Evolutionary conservation across 495 filamentous ascomycete species (phyloP).

Genomic region (Xylaria grammica): DNA sequence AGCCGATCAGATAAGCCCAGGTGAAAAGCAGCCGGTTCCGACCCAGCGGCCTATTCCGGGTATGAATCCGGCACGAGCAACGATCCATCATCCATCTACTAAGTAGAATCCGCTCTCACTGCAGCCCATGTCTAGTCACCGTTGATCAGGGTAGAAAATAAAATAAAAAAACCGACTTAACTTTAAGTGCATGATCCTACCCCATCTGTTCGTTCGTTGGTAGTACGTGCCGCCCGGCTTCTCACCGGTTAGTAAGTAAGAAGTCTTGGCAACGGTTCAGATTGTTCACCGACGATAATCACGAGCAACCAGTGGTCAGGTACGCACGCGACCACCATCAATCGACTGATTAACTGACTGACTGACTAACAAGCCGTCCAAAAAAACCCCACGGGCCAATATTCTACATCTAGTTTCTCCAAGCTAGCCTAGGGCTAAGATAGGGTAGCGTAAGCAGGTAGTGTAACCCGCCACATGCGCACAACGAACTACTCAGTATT

Average conservation of each 20-base stretch:
- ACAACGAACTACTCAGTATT: slow-evolving; percentile 10
- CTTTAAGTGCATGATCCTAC: too few relatives aligned
- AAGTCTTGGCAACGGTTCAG: slow-evolving; percentile 12
- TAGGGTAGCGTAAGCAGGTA: not conserved
- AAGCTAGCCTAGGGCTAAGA: not conserved
- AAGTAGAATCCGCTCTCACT: too few relatives aligned
- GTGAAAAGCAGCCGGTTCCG: too few relatives aligned
- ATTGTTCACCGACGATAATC: slow-evolving; percentile 1
- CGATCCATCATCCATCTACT: too few relatives aligned
- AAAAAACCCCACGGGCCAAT: not conserved
- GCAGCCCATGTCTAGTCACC: too few relatives aligned
- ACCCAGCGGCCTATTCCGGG: too few relatives aligned
- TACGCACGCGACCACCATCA: slow-evolving; percentile 10
- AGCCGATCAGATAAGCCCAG: too few relatives aligned
- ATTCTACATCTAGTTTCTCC: not conserved
- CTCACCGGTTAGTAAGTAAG: not conserved
- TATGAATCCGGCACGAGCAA: too few relatives aligned
- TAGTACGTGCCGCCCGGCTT: too few relatives aligned
- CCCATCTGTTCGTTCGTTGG: not conserved
- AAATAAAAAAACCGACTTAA: too few relatives aligned
- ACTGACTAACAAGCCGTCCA: not conserved
- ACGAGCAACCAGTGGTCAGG: slow-evolving; percentile 5
- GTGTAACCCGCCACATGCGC: not conserved
- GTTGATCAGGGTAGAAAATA: too few relatives aligned
- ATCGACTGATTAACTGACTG: not conserved